Evolutionary conservation across 2,329 filamentous ascomycete species (phyloP).

Genomic region (Arthroderma sp.): DNA sequence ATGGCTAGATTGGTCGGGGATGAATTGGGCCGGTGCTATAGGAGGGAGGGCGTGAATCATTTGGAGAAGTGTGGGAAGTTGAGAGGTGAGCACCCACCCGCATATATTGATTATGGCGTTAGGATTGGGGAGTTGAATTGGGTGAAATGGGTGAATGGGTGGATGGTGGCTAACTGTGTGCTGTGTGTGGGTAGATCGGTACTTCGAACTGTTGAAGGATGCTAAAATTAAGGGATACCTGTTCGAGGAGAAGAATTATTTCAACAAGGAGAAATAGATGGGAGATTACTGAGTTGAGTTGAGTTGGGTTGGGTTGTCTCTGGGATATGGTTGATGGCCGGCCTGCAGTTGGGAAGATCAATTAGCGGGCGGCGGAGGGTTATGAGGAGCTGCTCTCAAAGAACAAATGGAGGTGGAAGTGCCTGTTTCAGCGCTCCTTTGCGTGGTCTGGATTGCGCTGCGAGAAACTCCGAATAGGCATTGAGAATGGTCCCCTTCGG

Average conservation of each 20-base stretch:
- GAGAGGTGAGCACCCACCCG: constrained; percentile 40
- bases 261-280: constrained; percentile 27
- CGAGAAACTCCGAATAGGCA: too few species aligned
- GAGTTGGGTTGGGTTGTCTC: too few species aligned
- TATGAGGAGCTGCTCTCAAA: too few species aligned
- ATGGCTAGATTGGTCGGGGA: constrained; percentile 53
- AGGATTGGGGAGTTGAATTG: not conserved
- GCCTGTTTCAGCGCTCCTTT: too few species aligned
- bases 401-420: too few species aligned
- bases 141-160: not conserved
- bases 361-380: too few species aligned
- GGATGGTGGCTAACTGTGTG: not conserved
- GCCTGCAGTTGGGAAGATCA: too few species aligned
- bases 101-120: not conserved
- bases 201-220: constrained; percentile 50
- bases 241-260: constrained; percentile 51
- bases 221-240: constrained; percentile 51
- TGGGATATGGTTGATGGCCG: too few species aligned
- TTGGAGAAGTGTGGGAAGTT: constrained; percentile 54
- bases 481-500: too few species aligned
- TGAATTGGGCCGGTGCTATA: constrained; percentile 56
- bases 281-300: constrained; percentile 7
- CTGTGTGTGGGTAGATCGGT: constrained; percentile 40
- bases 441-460: too few species aligned
- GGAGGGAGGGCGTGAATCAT: constrained; percentile 52